phyloP scores from a whole-genome alignment of 805 yeast genomes.

The Tetrapisispora pingtungensis region DNA sequence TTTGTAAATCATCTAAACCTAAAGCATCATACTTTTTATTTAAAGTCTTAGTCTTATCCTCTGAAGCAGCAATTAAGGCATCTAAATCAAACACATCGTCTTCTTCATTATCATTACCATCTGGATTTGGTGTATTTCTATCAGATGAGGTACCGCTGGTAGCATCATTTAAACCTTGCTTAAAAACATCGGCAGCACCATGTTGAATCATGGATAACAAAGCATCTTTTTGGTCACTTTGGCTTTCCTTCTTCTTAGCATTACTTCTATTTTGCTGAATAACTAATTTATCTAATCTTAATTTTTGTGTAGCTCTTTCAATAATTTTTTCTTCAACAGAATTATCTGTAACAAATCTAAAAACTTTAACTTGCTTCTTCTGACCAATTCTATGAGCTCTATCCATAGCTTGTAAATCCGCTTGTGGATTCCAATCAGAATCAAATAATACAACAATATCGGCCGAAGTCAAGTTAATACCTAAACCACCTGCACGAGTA shows the following conservation, averaged over 20 bases:
- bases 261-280: slow-evolving; percentile 60
- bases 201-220: slow-evolving; percentile 72
- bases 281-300: slow-evolving; percentile 70
- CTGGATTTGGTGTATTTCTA: slow-evolving; percentile 21
- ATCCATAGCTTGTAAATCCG: slow-evolving; percentile 84
- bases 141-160: slow-evolving; percentile 11
- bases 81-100: slow-evolving; percentile 47
- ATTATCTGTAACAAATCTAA: slow-evolving; percentile 67
- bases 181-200: slow-evolving; percentile 62
- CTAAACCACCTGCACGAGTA: slow-evolving; percentile 86
- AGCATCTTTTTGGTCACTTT: slow-evolving; percentile 49
- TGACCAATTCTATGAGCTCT: slow-evolving; percentile 86
- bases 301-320: slow-evolving; percentile 72
- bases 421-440: slow-evolving; percentile 86
- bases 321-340: slow-evolving; percentile 77
- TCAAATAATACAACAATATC: slow-evolving; percentile 68
- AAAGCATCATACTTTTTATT: slow-evolving; percentile 54
- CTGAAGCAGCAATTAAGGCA: slow-evolving; percentile 47
- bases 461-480: slow-evolving; percentile 74
- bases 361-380: slow-evolving; percentile 72
- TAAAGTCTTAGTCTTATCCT: slow-evolving; percentile 51
- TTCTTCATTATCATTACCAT: slow-evolving; percentile 18
- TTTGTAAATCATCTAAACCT: slow-evolving; percentile 69
- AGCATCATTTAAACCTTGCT: slow-evolving; percentile 8
- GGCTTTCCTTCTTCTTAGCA: slow-evolving; percentile 22